These are phyloP conservation scores for Diplotaxis tenuifolia DNA, from an alignment of 345 rosid species.

Conservation along the genomic window DNA sequence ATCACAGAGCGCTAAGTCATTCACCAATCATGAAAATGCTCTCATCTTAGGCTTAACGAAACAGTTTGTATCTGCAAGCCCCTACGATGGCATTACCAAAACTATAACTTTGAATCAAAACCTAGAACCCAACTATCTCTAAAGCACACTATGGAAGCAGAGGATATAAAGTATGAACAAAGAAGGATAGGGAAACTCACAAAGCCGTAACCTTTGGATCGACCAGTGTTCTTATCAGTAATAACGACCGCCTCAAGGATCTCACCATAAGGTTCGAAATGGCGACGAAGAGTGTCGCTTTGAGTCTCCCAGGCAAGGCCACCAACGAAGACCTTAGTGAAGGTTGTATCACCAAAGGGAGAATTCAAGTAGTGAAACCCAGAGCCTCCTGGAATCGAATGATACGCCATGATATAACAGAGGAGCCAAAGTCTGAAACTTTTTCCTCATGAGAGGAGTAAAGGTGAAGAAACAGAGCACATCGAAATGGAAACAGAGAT, in stretches of 20 bases:
- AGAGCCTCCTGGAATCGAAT: constrained; percentile 51
- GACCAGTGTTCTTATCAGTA: constrained; percentile 84
- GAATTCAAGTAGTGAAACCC: constrained; percentile 73
- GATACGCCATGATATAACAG: constrained; percentile 61
- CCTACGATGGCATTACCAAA: neutral
- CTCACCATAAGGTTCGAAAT: constrained; percentile 84
- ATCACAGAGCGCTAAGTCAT: neutral
- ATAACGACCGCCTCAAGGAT: constrained; percentile 93
- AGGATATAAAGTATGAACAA: neutral
- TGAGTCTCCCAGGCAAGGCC: constrained; percentile 96
- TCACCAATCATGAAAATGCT: neutral
- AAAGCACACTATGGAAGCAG: neutral
- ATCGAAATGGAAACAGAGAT: neutral
- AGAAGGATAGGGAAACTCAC: constrained; percentile 53
- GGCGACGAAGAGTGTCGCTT: constrained; percentile 73
- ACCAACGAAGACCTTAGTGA: constrained; percentile 82
- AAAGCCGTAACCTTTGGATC: constrained; percentile 98
- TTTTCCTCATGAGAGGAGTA: too few species aligned
- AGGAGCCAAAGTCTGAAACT: neutral
- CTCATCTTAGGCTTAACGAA: neutral
- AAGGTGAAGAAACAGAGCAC: constrained; percentile 10
- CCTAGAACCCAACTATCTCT: neutral
- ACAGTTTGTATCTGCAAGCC: neutral
- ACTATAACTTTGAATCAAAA: neutral
- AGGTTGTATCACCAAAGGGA: constrained; percentile 88